Evolutionary conservation across 1,284 basidiomycete genomes (phyloP).

Genomic region (Porogramme epimiltina): DNA sequence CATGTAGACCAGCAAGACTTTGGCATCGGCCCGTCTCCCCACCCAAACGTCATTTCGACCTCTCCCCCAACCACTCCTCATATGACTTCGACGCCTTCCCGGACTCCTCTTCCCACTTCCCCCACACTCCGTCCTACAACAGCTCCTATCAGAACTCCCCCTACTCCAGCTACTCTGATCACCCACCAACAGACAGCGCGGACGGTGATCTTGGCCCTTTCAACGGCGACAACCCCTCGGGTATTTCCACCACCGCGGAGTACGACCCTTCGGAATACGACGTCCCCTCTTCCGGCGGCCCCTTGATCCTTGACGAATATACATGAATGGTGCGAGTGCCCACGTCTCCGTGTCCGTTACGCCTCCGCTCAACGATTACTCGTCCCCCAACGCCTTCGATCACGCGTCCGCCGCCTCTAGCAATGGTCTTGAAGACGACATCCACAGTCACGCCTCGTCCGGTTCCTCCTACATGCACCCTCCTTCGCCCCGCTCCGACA

Average conservation of each 20-base stretch:
- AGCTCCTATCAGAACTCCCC: constrained; percentile 61
- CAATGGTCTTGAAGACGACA: constrained; percentile 48
- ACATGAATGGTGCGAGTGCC: constrained; percentile 47
- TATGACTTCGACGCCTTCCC: constrained; percentile 35
- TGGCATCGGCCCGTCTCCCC: no score
- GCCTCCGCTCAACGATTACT: constrained; percentile 37
- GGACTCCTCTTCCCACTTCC: constrained; percentile 34
- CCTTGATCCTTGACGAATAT: constrained; percentile 60
- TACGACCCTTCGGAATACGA: constrained; percentile 68
- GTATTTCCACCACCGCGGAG: no score
- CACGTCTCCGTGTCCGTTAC: no score
- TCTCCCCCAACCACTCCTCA: no score
- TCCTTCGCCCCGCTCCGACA: constrained; percentile 54
- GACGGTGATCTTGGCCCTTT: no score
- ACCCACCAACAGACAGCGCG: constrained; percentile 51
- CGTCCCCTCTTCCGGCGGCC: constrained; percentile 46
- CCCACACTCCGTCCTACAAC: constrained; percentile 54
- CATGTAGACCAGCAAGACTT: no score
- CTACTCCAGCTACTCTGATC: constrained; percentile 70
- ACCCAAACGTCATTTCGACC: no score
- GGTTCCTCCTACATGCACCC: constrained; percentile 55
- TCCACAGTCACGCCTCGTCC: constrained; percentile 62
- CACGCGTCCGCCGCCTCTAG: constrained; percentile 66
- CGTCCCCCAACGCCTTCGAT: no score
- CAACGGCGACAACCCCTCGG: no score